Base-by-base conservation (phyloP, 2,329 filamentous ascomycete genomes). In the Xylariaceae sp. region DNA sequence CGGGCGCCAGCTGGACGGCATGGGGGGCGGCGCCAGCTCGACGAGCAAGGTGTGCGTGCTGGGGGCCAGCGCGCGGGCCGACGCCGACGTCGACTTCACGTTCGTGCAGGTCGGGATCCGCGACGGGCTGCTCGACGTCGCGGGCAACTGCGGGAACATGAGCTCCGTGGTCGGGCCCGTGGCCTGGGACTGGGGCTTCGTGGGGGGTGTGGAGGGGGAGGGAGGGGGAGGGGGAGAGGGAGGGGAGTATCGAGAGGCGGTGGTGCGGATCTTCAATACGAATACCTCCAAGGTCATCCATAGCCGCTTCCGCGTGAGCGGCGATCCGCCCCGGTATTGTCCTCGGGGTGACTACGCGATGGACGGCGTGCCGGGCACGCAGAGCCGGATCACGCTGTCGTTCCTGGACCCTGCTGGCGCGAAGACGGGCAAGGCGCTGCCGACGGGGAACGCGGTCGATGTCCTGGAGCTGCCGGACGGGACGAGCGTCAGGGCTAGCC, bases 1-100 rank as follows among this genome's bases (percentile, higher is more conserved):
- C 59, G 82, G 79, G 0, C 74, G 85, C 0, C 85, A 89, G 61
- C 77, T 89, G 1, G 74, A 89, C 57, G 84, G 85, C 8, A 73
- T 88, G 62, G 84, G 84, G 3, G 82, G 79, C 0, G 84, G 83
- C 3, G 69, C 84, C 41, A 85, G 81, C 9, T 42, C 40, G 13
- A 46, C 47, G 17, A 84, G 79, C 42, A 89, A 89, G 60, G 70
- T 89, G 15, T 85, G 83, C 61, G 69, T 89, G 1, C 70, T 89
- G 1, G 74, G 73, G 3, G 65, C 66, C 1, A 71, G 79, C 3
- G 56, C 61, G 2, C 64, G 69, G 13, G 38, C 22, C 4, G 43
- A 44, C 11, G 57, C 51, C 1, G 56, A 60, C 17, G 48, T 60
- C n/a, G 55, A 59, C 19, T 60, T 54, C 24, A 59, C 57, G 4